A percentile compares a stretch with the other conserved stretches of the same genome.
These are phyloP conservation scores for Podaxis carcinomalis DNA, from an alignment of 768 basidiomycete species.

Conservation along the genomic window DNA sequence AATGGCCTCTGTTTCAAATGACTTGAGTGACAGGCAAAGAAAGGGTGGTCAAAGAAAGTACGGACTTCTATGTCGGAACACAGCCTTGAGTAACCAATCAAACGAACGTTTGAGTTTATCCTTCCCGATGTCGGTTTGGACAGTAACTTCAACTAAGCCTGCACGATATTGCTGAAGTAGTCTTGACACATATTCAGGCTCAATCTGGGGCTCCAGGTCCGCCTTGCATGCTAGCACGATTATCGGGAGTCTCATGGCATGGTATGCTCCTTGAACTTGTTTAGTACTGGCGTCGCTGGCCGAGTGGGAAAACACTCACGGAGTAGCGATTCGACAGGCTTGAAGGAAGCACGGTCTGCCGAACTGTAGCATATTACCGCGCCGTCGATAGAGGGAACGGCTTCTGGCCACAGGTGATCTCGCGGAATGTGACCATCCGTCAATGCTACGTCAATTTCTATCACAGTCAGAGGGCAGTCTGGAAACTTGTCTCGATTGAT, in stretches of 20 bases:
- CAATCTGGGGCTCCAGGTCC: conserved; percentile 58
- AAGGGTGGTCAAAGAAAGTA: not conserved
- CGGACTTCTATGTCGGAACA: conserved; percentile 33
- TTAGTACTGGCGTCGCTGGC: not conserved
- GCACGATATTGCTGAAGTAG: conserved; percentile 62
- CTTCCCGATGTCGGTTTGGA: conserved; percentile 50
- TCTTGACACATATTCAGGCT: conserved; percentile 46
- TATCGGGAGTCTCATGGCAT: conserved; percentile 51
- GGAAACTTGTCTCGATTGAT: conserved; percentile 19
- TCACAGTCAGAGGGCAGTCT: conserved; percentile 43
- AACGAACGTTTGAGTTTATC: conserved; percentile 73
- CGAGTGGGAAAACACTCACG: conserved; percentile 44
- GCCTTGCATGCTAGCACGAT: conserved; percentile 88
- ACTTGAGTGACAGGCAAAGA: not conserved
- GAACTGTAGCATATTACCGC: conserved; percentile 87
- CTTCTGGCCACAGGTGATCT: conserved; percentile 42
- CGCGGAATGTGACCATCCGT: conserved; percentile 24
- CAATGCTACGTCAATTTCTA: conserved; percentile 49
- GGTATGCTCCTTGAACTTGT: conserved; percentile 47
- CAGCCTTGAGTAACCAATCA: conserved; percentile 66
- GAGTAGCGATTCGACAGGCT: conserved; percentile 61
- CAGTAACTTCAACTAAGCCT: conserved; percentile 74
- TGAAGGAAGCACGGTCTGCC: conserved; percentile 55
- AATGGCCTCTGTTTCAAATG: conserved; percentile 4
- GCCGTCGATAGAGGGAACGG: conserved; percentile 63